phyloP scores from a whole-genome alignment of 2,329 filamentous ascomycete genomes.

The Aphanocladium album region DNA sequence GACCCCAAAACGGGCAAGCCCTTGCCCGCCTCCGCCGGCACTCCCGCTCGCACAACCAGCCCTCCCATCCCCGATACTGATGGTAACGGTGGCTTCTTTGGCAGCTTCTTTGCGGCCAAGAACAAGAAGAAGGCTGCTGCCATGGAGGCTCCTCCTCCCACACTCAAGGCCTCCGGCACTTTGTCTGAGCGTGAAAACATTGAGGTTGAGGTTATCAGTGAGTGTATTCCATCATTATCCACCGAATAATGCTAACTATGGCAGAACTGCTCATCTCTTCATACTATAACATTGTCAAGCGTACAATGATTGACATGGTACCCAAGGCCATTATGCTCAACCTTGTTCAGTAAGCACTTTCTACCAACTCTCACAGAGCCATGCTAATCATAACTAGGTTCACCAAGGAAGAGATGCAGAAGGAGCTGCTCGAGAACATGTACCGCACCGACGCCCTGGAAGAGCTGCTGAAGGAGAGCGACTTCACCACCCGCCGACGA shows the following conservation, averaged over 20 bases:
- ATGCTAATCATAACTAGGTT: conserved; percentile 49
- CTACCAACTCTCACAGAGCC: too few relatives aligned
- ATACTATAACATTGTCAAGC: conserved; percentile 96
- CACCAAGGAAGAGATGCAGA: conserved; percentile 98
- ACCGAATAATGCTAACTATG: background rate
- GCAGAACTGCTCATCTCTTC: conserved; percentile 89
- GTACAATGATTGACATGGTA: conserved; percentile 99
- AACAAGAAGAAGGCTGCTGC: conserved; percentile 99
- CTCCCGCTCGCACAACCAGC: conserved; percentile 67
- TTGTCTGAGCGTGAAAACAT: conserved; percentile 91
- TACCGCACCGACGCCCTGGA: conserved; percentile 88
- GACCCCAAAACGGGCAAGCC: conserved; percentile 99
- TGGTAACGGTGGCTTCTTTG: conserved; percentile 80
- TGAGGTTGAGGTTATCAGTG: conserved; percentile 98
- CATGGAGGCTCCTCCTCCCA: conserved; percentile 92
- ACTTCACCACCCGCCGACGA: conserved; percentile 88
- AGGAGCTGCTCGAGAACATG: conserved; percentile 94
- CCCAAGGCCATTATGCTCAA: conserved; percentile 98
- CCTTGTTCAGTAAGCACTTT: conserved; percentile 74
- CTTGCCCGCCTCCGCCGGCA: conserved; percentile 56
- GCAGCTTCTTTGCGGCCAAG: conserved; percentile 97
- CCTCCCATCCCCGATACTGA: conserved; percentile 58
- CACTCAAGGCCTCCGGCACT: conserved; percentile 88
- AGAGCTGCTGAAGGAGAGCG: conserved; percentile 93
- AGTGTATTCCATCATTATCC: conserved; percentile 30